These are phyloP conservation scores for Pulveroboletus sp. DNA, from an alignment of 768 basidiomycete species.

Conservation along the genomic window DNA sequence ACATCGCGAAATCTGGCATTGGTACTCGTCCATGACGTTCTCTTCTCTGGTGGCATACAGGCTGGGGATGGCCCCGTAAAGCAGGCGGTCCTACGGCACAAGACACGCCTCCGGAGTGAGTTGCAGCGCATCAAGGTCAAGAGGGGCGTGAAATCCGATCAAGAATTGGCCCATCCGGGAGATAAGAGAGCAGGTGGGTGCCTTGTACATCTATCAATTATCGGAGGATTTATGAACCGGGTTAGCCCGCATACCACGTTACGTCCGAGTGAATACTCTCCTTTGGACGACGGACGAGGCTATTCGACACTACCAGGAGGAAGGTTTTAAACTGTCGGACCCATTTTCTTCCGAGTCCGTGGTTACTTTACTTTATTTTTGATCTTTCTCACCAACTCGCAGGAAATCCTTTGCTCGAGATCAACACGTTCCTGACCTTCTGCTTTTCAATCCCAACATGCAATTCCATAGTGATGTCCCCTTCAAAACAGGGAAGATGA, in stretches of 20 bases:
- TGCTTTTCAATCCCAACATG: constrained; percentile 66
- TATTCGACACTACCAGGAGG: constrained; percentile 47
- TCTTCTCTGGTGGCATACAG: constrained; percentile 82
- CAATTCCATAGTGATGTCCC: constrained; percentile 67
- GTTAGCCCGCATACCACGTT: constrained; percentile 72
- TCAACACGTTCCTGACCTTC: constrained; percentile 75
- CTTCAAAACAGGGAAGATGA: constrained; percentile 76
- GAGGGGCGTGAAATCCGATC: constrained; percentile 59
- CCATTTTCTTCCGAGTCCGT: constrained; percentile 52
- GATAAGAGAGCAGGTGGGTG: constrained; percentile 62
- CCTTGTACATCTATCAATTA: background rate
- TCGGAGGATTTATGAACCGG: background rate
- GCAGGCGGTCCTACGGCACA: constrained; percentile 82
- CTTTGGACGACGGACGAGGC: constrained; percentile 67
- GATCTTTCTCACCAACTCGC: constrained; percentile 5
- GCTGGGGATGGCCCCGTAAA: constrained; percentile 89
- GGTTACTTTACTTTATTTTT: background rate
- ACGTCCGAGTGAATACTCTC: constrained; percentile 77
- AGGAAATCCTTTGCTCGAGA: constrained; percentile 71
- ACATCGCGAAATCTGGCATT: constrained; percentile 73
- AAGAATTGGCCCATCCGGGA: constrained; percentile 57
- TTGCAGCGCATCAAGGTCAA: constrained; percentile 80
- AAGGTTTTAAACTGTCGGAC: constrained; percentile 52
- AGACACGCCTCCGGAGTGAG: constrained; percentile 84
- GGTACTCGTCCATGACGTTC: constrained; percentile 86